A percentile compares a stretch with the other conserved stretches of the same genome.
phyloP scores from a whole-genome alignment of 257 asterid species.

The Vinca minor region DNA sequence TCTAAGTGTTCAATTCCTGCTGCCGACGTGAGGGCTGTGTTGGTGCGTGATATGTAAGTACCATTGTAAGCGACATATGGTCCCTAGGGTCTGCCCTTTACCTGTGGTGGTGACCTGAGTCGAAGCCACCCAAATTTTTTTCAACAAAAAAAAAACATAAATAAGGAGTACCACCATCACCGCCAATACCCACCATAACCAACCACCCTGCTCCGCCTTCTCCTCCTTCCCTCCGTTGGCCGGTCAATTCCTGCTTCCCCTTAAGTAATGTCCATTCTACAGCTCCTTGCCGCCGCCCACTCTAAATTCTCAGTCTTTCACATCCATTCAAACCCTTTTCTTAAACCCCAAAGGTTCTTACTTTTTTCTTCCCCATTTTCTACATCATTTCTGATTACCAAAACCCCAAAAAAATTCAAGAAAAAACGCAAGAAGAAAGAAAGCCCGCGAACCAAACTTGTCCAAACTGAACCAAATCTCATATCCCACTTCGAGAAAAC shows the following conservation, averaged over 20 bases:
- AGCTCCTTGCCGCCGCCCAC: conserved; percentile 13
- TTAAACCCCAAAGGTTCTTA: conserved; percentile 26
- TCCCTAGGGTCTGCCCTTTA: too few species aligned
- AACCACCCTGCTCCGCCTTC: too few species aligned
- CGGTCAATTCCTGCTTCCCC: conserved; percentile 3
- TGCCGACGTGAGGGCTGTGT: too few species aligned
- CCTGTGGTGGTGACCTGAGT: too few species aligned
- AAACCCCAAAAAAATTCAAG: conserved; percentile 74
- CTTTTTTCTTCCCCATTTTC: conserved; percentile 36
- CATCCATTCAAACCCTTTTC: conserved; percentile 17
- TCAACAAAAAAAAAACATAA: too few species aligned
- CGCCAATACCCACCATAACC: not conserved
- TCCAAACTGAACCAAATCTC: conserved; percentile 69
- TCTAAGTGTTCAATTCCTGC: too few species aligned
- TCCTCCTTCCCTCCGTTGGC: conserved; percentile 2
- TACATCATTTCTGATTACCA: conserved; percentile 78
- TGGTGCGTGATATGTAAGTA: too few species aligned
- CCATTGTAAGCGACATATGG: too few species aligned
- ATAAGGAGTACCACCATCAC: not conserved
- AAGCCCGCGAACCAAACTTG: conserved; percentile 61
- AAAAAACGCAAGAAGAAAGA: conserved; percentile 63
- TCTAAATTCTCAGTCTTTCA: not conserved
- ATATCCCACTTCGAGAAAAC: conserved; percentile 50
- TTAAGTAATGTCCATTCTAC: conserved; percentile 12
- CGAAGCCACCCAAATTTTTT: too few species aligned